Base-by-base conservation (phyloP, 306 rosid species). In the Castanopsis chinensis region DNA sequence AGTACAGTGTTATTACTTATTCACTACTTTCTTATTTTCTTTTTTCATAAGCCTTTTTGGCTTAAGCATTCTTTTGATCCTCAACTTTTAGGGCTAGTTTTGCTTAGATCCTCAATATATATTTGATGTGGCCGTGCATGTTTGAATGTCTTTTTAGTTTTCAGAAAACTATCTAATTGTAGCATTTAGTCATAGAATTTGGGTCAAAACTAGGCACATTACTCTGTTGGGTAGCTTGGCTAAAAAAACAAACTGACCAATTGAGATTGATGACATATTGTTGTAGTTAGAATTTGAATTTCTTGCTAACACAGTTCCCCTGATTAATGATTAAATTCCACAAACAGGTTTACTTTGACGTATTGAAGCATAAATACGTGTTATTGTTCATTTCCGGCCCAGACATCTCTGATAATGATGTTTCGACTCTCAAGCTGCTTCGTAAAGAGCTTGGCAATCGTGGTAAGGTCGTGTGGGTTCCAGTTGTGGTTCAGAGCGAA, bases 401-500 rank as follows among this genome's bases (percentile, higher is more conserved):
- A 17, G 74, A 73, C 75, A 76, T 86, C 19, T 45, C 87, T 0
- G 84, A 83, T 35, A 76, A 83, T 12, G 90, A 81, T 18, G 69
- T 83, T 58, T 17, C 71, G 0, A 45, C 76, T 41, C 77, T 86
- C 43, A 30, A 20, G 15, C 82, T 69, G 21, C 56, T 81, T 53
- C 58, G 81, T 30, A 71, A 81, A 52, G 77, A n/a, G 45, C 74
- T 41, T 6, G 82, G 79, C 65, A 78, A 41, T 5, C 71, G 79
- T 4, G 84, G 76, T 37, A 84, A 74, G 72, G 81, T 86, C 63
- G 80, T 86, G 70, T 86, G 90, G 90, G 75, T 83, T 12, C 87
- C 90, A 5, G 76, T 86, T n/a, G 86, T 86, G 15, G 85, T 37
- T 9, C 56, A 51, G 6, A 49, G 53, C 53, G 12, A 49, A 49